A percentile compares a stretch with the other conserved stretches of the same genome.
These are phyloP conservation scores for Euphrasia confusa DNA, from an alignment of 257 asterid species.

Conservation along the genomic window DNA sequence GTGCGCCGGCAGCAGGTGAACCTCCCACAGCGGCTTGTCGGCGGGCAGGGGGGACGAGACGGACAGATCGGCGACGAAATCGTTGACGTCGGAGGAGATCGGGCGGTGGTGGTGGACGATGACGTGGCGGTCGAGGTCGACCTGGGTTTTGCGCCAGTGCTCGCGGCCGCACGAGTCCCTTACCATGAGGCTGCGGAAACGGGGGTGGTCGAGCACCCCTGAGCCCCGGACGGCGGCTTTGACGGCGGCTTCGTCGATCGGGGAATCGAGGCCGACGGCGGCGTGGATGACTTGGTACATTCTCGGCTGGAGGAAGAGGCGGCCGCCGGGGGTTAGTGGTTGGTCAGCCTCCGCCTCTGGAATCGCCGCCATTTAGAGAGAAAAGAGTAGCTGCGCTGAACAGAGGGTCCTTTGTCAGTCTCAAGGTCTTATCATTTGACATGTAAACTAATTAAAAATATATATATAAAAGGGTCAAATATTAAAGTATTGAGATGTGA, in stretches of 20 bases:
- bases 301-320: slow-evolving; percentile 48
- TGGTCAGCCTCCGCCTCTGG: slow-evolving; percentile 31
- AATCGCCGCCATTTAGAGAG: slow-evolving; percentile 10
- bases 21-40: slow-evolving; percentile 82
- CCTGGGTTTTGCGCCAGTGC: slow-evolving; percentile 51
- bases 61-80: slow-evolving; percentile 61
- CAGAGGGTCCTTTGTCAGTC: neutral
- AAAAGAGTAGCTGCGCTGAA: neutral
- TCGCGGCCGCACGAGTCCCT: slow-evolving; percentile 51
- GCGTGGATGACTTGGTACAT: slow-evolving; percentile 49
- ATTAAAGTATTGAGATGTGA: no score
- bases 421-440: no score
- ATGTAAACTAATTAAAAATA: no score
- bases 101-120: slow-evolving; percentile 30
- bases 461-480: no score
- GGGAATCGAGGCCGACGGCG: slow-evolving; percentile 33
- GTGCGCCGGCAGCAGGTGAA: slow-evolving; percentile 62
- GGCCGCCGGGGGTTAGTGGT: slow-evolving; percentile 75
- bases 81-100: slow-evolving; percentile 39
- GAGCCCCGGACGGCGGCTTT: slow-evolving; percentile 38
- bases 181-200: slow-evolving; percentile 69
- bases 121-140: slow-evolving; percentile 58
- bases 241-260: slow-evolving; percentile 40
- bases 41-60: slow-evolving; percentile 56
- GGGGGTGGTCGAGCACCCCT: slow-evolving; percentile 47